Evolutionary conservation across 352 stramenopile species (phyloP), one percentile per base, ranked within the genome.

Genomic region (Phytopythium kandeliae): DNA sequence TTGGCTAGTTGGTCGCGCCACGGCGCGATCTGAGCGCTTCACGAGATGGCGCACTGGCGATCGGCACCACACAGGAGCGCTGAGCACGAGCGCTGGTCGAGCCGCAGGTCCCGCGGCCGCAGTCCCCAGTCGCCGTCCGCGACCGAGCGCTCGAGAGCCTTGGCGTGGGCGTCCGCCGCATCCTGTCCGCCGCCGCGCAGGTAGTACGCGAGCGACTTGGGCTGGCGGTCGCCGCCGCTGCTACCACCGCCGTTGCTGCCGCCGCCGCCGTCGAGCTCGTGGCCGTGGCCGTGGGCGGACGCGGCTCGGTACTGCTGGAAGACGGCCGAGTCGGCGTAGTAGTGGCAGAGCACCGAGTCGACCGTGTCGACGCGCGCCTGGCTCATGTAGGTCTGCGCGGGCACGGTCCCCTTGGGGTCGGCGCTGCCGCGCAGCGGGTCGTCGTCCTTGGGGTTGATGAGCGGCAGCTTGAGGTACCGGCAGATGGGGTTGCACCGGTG

Each of bases 401-500:
- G 76, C 3, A 90, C 72, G 1, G 79, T 90, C 9, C 79, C 79
- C 24, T 84, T 77, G 0, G 60, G 63, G 21, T 86, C 66, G 25
- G 43, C 48, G 21, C 44, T 50, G 4, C 19, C 48, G 25, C 45
- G 16, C 16, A 47, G 9, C 6, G 53, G 28, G 25, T 45, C 50
- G 12, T 71, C 61, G 21, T 88, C 74, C 53, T 85, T 86, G 1
- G 72, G 70, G 45, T 90, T 90, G 26, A 73, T 84, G 24, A 88
- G 62, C 24, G 77, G 74, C 17, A 90, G 63, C 48, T 86, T 86
- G 25, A 90, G 59, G 54, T 90, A 90, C 19, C 74, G 62, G 62
- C 79, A 90, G 59, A 94, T 92, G 4, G 74, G 64, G 31, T 94
- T 94, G 64, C 84, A 94, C 26, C 78, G 72, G 51, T 94, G 84